phyloP scores from a whole-genome alignment of 1,284 basidiomycete species.

The Peniophora sp. region DNA sequence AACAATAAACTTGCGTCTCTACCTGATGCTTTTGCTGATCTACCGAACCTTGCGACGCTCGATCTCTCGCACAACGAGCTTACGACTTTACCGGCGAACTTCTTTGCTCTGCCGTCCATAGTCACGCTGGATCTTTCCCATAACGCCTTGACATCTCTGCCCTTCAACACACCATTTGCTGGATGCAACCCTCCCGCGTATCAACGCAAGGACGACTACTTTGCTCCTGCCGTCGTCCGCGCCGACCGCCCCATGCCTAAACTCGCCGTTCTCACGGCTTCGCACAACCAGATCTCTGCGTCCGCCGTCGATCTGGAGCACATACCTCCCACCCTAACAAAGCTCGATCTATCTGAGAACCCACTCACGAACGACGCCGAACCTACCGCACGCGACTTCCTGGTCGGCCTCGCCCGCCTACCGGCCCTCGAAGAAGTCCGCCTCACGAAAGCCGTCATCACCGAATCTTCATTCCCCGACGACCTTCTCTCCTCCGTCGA shows the following conservation, averaged over 20 bases:
- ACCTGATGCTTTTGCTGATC: slow-evolving; percentile 57
- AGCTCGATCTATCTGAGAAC: slow-evolving; percentile 32
- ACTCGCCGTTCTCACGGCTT: slow-evolving; percentile 49
- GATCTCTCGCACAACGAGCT: slow-evolving; percentile 69
- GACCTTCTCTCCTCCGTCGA: slow-evolving; percentile 27
- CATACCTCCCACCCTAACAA: slow-evolving; percentile 22
- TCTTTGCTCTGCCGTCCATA: slow-evolving; percentile 63
- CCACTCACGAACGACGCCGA: slow-evolving; percentile 18
- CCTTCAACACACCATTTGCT: slow-evolving; percentile 53
- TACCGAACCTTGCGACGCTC: slow-evolving; percentile 51
- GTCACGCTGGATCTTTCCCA: slow-evolving; percentile 61
- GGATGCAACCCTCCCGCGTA: slow-evolving; percentile 12
- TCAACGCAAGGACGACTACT: slow-evolving; percentile 41
- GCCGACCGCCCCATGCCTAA: slow-evolving; percentile 56
- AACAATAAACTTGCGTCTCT: slow-evolving; percentile 57
- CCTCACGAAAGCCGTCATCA: slow-evolving; percentile 48
- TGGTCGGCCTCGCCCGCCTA: slow-evolving; percentile 40
- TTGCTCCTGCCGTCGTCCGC: slow-evolving; percentile 50
- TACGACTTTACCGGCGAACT: slow-evolving; percentile 46
- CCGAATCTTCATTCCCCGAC: slow-evolving; percentile 47
- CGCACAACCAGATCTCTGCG: slow-evolving; percentile 55
- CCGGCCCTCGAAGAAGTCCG: slow-evolving; percentile 49
- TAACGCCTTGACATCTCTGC: slow-evolving; percentile 52
- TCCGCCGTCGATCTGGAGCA: slow-evolving; percentile 43
- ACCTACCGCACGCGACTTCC: slow-evolving; percentile 22